Conservation (phyloP, 768 basidiomycete species). For the Postia placenta region DNA sequence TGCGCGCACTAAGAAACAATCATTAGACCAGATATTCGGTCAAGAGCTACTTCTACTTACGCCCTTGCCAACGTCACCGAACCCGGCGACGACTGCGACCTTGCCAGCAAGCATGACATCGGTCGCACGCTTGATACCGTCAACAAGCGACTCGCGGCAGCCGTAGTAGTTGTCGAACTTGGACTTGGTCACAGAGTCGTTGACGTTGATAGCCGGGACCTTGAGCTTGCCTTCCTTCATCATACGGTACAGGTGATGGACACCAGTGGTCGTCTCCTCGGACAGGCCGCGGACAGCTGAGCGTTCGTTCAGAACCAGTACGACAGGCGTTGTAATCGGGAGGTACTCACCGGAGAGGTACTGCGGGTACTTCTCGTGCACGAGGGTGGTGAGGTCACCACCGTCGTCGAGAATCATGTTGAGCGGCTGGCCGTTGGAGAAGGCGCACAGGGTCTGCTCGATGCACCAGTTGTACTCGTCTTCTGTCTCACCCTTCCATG, state of each 20-base stretch:
- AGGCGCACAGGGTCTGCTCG: constrained; percentile 89
- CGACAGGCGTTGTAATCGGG: constrained; percentile 9
- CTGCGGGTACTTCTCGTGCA: constrained; percentile 96
- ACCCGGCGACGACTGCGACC: constrained; percentile 98
- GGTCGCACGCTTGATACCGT: constrained; percentile 99
- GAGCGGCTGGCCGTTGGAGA: constrained; percentile 73
- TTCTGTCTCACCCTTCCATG: constrained; percentile 99
- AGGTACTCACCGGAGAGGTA: constrained; percentile 45
- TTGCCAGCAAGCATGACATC: constrained; percentile 99
- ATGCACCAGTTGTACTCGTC: constrained; percentile 99
- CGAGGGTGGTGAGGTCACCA: constrained; percentile 90
- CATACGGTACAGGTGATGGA: constrained; percentile 98
- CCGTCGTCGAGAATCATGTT: constrained; percentile 99
- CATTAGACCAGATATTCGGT: not conserved
- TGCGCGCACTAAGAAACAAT: constrained; percentile 78
- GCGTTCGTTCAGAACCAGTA: no score
- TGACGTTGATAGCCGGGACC: constrained; percentile 99
- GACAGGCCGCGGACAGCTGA: constrained; percentile 84
- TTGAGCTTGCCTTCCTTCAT: constrained; percentile 95
- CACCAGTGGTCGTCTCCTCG: constrained; percentile 99
- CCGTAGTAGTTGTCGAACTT: constrained; percentile 99
- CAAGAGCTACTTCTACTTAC: constrained; percentile 43
- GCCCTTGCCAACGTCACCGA: constrained; percentile 98
- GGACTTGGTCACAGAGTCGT: constrained; percentile 99
- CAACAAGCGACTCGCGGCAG: constrained; percentile 98